Conservation (phyloP, 129 eudicot species). For the Dittrichia graveolens region DNA sequence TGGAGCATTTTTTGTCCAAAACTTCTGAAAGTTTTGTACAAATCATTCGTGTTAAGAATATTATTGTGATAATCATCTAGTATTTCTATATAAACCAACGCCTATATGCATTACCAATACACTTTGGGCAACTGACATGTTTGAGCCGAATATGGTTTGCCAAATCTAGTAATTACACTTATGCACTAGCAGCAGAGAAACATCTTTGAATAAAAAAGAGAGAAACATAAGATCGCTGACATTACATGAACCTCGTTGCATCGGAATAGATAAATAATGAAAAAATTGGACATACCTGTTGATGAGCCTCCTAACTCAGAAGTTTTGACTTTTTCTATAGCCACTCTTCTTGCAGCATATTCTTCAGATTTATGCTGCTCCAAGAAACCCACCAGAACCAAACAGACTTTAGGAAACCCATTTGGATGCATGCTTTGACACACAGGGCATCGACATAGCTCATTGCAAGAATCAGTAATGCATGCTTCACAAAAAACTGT, state of each 20-base stretch:
- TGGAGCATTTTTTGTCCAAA: neutral
- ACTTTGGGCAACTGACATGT: neutral
- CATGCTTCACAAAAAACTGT: conserved; percentile 66
- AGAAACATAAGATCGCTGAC: neutral
- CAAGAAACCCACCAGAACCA: conserved; percentile 53
- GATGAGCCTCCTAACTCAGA: conserved; percentile 30
- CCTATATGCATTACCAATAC: neutral
- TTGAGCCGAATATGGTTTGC: neutral
- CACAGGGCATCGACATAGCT: conserved; percentile 44
- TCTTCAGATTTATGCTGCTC: conserved; percentile 54
- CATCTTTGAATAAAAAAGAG: neutral
- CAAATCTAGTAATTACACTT: neutral
- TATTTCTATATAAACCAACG: neutral
- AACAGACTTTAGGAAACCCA: conserved; percentile 59
- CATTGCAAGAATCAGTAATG: conserved; percentile 32
- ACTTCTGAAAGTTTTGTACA: neutral
- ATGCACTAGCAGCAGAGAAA: neutral
- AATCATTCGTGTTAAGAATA: neutral
- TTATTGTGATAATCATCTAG: neutral
- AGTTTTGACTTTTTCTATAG: neutral
- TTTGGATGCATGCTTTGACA: conserved; percentile 58
- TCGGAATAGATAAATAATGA: neutral
- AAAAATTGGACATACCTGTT: conserved; percentile 27
- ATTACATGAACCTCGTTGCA: neutral
- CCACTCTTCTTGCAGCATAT: conserved; percentile 45